phyloP scores from a whole-genome alignment of 78 protist genomes.

The Dictyostelium capitatum region DNA sequence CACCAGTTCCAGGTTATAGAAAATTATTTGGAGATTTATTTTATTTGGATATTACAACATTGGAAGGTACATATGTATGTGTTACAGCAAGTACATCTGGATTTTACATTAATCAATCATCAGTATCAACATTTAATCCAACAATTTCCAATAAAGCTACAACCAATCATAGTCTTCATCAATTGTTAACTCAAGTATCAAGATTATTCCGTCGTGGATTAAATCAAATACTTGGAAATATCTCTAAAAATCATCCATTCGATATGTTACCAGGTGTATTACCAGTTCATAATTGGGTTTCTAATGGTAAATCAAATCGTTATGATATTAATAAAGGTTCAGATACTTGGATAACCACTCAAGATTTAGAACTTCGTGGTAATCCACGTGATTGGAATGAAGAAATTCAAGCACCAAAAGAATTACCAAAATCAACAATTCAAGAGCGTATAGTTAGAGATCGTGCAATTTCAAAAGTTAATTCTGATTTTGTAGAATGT shows the following conservation, averaged over 20 bases:
- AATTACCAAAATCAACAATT: slow-evolving; percentile 44
- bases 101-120: slow-evolving; percentile 77
- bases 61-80: slow-evolving; percentile 43
- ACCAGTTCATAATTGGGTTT: slow-evolving; percentile 48
- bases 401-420: slow-evolving; percentile 79
- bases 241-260: slow-evolving; percentile 18
- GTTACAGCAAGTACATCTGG: slow-evolving; percentile 76
- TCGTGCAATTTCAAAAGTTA: slow-evolving; percentile 76
- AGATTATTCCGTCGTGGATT: slow-evolving; percentile 26
- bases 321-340: slow-evolving; percentile 43
- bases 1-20: slow-evolving; percentile 85
- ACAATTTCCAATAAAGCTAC: neutral
- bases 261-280: slow-evolving; percentile 49
- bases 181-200: slow-evolving; percentile 34
- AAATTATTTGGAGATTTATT: slow-evolving; percentile 82
- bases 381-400: slow-evolving; percentile 90
- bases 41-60: slow-evolving; percentile 68
- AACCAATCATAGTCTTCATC: slow-evolving; percentile 44
- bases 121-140: slow-evolving; percentile 43
- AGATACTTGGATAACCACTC: slow-evolving; percentile 15
- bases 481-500: slow-evolving; percentile 86
- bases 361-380: slow-evolving; percentile 57
- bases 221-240: neutral
- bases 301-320: neutral
- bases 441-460: slow-evolving; percentile 84